Conservation (phyloP, 106 monocot species). For the Cymbidium sinense region DNA sequence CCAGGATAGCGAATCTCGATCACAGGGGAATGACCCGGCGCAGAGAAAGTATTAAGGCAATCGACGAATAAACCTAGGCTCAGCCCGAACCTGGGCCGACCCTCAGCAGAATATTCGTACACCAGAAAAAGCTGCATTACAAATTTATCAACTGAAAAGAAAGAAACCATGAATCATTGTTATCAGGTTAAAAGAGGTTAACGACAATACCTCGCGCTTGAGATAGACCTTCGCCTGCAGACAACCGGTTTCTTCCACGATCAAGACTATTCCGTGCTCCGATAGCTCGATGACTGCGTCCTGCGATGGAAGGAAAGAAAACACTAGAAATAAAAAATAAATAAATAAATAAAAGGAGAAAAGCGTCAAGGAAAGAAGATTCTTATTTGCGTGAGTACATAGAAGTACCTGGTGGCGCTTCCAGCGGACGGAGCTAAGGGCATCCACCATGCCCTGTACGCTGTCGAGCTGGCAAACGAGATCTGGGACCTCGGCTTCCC, state of each 20-base stretch:
- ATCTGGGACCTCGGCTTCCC: slow-evolving; percentile 41
- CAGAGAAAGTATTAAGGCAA: slow-evolving; percentile 79
- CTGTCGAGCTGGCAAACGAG: slow-evolving; percentile 75
- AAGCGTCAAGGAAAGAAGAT: neutral
- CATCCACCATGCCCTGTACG: slow-evolving; percentile 96
- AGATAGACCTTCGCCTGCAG: slow-evolving; percentile 99
- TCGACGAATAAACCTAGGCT: slow-evolving; percentile 85
- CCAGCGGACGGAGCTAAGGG: slow-evolving; percentile 93
- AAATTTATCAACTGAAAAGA: neutral
- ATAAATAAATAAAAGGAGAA: too few relatives aligned
- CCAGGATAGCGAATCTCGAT: slow-evolving; percentile 94
- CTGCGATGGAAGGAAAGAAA: slow-evolving; percentile 18
- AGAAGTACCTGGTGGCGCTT: slow-evolving; percentile 74
- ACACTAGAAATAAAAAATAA: slow-evolving; percentile 11
- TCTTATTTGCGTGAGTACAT: neutral
- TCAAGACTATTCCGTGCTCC: slow-evolving; percentile 88
- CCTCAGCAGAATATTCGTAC: slow-evolving; percentile 77
- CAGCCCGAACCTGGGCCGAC: slow-evolving; percentile 87
- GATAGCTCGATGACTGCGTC: slow-evolving; percentile 88
- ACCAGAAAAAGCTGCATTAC: slow-evolving; percentile 61
- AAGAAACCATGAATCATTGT: neutral
- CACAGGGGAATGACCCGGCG: slow-evolving; percentile 48
- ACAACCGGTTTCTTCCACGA: slow-evolving; percentile 89
- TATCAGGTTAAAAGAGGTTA: neutral
- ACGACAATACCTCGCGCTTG: slow-evolving; percentile 70